A percentile compares a stretch with the other conserved stretches of the same genome.
Conservation (phyloP, 192 early-diverging fungal species). For the Dissophora globulifera region DNA sequence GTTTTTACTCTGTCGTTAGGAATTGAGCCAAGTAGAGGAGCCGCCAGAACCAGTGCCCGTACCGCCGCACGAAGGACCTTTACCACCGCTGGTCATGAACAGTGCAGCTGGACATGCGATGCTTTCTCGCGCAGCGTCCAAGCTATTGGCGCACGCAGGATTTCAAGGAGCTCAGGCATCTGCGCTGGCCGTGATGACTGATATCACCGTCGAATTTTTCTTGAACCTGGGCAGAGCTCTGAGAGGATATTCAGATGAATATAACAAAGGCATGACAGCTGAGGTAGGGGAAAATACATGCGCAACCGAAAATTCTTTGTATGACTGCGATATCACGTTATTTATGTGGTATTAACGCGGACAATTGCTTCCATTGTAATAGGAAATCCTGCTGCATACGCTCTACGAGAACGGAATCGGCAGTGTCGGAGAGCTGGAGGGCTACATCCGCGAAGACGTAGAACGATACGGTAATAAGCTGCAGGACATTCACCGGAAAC, state of each 20-base stretch:
- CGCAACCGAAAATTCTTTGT: too few species aligned
- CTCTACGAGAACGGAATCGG: conserved; percentile 87
- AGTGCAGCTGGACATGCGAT: conserved; percentile 64
- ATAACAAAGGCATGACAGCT: conserved; percentile 73
- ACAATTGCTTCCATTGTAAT: background rate
- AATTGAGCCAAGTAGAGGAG: conserved; percentile 26
- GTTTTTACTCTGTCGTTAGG: conserved; percentile 18
- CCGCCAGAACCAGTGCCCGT: conserved; percentile 24
- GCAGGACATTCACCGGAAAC: conserved; percentile 77
- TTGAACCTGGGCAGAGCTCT: conserved; percentile 85
- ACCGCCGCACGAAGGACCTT: conserved; percentile 37
- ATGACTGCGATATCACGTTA: too few species aligned
- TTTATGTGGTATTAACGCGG: background rate
- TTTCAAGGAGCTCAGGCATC: conserved; percentile 82
- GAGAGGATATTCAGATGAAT: conserved; percentile 80
- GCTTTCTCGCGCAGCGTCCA: conserved; percentile 67
- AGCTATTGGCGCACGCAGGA: conserved; percentile 86
- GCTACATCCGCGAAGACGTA: conserved; percentile 85
- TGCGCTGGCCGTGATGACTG: conserved; percentile 78
- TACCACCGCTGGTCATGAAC: conserved; percentile 67
- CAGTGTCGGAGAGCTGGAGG: conserved; percentile 72
- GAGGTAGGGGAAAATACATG: conserved; percentile 69
- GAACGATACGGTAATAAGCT: conserved; percentile 77
- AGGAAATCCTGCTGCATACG: conserved; percentile 86
- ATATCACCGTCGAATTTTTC: conserved; percentile 84